Evolutionary conservation across 352 stramenopile species (phyloP), one percentile per base, ranked within the genome.

Genomic region (Blastocystis sp.): DNA sequence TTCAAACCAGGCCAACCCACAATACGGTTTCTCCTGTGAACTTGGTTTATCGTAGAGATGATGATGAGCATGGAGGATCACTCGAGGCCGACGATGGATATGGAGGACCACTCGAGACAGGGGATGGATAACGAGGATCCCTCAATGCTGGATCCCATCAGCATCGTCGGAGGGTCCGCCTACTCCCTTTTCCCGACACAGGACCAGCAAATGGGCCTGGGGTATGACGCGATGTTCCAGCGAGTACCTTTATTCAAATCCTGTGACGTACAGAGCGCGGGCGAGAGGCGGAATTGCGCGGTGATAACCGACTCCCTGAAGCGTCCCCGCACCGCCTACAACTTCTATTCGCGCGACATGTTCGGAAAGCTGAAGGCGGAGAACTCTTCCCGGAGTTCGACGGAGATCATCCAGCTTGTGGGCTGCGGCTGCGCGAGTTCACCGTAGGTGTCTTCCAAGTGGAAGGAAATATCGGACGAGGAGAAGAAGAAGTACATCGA

Each of bases 341-440:
- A 85, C 55, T 63, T 59, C 26, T 85, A 55, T 69, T 67, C 74
- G 3, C 74, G 66, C n/a, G 26, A 61, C 24, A 85, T 85, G 74
- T 85, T 85, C 66, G n/a, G 29, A 33, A 85, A 85, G 29, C 41
- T 85, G 21, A 85, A 85, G 45, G 74, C 67, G 41, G 41, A 85
- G 31, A 39, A 85, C 19, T 13, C 24, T 16, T 35, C 26, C 35
- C 55, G 66, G 19, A 85, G 21, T 16, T 63, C 74, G 13, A 62
- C 65, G 9, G 51, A 67, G 26, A 67, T 67, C 31, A 69, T 85
- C 26, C 55, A 63, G 12, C 21, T 67, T 10, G 74, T 85, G 50
- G 41, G 0, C 66, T 26, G 24, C 13, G 55, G 12, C 29, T 9
- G n/a, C 1, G 24, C 50, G 21, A 55, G 29, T 55, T 16, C 9